Evolutionary conservation across 2,329 filamentous ascomycete species (phyloP), one percentile per base, ranked within the genome.

Genomic region (Atkinsonella texensis): DNA sequence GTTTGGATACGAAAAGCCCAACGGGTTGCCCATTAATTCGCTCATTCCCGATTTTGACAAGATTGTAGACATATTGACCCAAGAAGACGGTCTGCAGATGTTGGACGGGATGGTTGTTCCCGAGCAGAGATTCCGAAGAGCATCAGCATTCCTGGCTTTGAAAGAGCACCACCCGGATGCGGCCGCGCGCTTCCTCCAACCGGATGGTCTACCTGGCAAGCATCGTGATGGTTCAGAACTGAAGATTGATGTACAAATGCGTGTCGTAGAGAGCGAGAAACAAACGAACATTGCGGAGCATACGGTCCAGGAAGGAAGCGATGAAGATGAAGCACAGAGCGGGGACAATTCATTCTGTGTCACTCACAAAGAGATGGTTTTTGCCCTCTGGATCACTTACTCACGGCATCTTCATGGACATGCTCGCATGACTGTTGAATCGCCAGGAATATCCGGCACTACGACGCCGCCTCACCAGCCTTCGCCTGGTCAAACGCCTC

Each of bases 361-460:
- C 33, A 63, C 70, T 3, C 73, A 77, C 55, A 80, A 83, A 15
- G 89, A 96, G 65, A 79, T 95, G 55, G 89, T 97, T 0, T 97
- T 90, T 70, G 93, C 93, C 11, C 71, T 98, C 32, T 98, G 93
- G 93, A 85, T 98, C 58, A 97, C 91, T 1, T 98, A 97, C 65
- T 97, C 91, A 17, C 80, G 90, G 55, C 89, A 96, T 62, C 75
- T 97, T 12, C 93, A 98, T 15, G 77, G 82, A 39, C 81, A 81
- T 54, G 73, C 75, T 49, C 69, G 68, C 52, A 66, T 83, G 46
- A 76, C 79, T n/a, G 73, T 77, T 18, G 73, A 83, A 39, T 83
- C 83, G 23, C 79, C 83, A 5, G 64, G 81, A 18, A 67, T 81
- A 15, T 83, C 85, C 41, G 81, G 82, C 32, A 72, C 79, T 17